Base-by-base conservation (phyloP, 495 filamentous ascomycete genomes). In the Copromyces sp. region DNA sequence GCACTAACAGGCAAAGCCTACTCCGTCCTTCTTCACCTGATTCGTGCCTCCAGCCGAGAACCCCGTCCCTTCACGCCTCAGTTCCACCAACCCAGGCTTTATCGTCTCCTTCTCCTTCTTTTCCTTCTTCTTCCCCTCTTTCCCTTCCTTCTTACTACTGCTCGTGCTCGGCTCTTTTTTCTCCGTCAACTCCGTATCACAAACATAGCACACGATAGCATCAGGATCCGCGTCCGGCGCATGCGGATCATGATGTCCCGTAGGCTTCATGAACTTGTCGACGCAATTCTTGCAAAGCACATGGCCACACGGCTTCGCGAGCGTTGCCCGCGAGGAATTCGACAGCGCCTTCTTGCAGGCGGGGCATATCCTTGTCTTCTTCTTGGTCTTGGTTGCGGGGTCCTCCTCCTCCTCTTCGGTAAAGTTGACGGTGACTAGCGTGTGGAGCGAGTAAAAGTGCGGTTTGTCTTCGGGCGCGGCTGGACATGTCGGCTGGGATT, bases 301-400 rank as follows among this genome's bases (percentile, higher is more conserved):
- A 77, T 99, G 95, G 0, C 95, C 95, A 78, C 95, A 99, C 0
- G 94, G 94, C 81, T 94, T 95, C 3, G 94, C 92, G 12, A 99
- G 84, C 81, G 92, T 90, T 9, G 94, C 95, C 78, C 93, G 94
- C 17, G 92, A 90, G 6, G 90, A 87, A 80, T 98, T 98, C 74
- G 86, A 90, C 37, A 99, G 83, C 0, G 82, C 89, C 83, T 95
- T 97, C 76, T 92, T 91, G 82, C 95, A 99, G 69, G 91, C 91
- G 0, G 95, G 95, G 82, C 95, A 99, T 71, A 93, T 87, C 39
- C 91, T 85, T 45, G 86, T 84, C 9, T 83, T 74, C 9, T 83
- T 80, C 37, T 85, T 86, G 4, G 84, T 87, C 9, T 84, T 81
- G 4, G 85, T 16, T 16, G 76, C 77, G 71, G 35, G 35, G 35